Conservation (phyloP, 768 basidiomycete species). For the Suillus ampliporus region DNA sequence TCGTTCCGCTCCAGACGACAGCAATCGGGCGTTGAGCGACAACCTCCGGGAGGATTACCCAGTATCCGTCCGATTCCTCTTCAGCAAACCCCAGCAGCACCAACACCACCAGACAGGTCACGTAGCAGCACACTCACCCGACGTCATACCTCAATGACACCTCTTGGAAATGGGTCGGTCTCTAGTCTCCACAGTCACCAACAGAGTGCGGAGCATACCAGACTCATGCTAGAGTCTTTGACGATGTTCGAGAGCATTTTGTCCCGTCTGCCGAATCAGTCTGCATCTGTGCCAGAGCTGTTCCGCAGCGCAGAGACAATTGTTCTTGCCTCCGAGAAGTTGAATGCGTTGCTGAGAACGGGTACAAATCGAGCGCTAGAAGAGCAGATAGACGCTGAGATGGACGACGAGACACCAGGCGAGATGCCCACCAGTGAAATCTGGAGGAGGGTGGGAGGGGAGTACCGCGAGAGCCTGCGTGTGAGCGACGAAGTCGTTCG, state of each 20-base stretch:
- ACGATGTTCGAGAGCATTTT: slow-evolving; percentile 73
- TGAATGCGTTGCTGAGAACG: slow-evolving; percentile 64
- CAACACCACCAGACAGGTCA: slow-evolving; percentile 16
- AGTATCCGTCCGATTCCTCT: slow-evolving; percentile 16
- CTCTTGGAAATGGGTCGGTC: slow-evolving; percentile 21
- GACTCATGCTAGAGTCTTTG: slow-evolving; percentile 74
- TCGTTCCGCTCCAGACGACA: slow-evolving; percentile 28
- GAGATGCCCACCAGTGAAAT: slow-evolving; percentile 44
- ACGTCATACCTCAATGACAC: slow-evolving; percentile 23
- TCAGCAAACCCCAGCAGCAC: slow-evolving; percentile 24
- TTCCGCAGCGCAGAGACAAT: slow-evolving; percentile 65
- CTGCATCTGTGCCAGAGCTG: slow-evolving; percentile 56
- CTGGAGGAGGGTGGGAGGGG: slow-evolving; percentile 72
- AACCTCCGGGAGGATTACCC: slow-evolving; percentile 23
- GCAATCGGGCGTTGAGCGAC: slow-evolving; percentile 19
- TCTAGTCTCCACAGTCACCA: slow-evolving; percentile 19
- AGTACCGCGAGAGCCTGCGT: slow-evolving; percentile 73
- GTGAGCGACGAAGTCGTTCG: slow-evolving; percentile 82
- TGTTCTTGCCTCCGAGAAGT: slow-evolving; percentile 66
- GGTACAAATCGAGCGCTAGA: slow-evolving; percentile 68
- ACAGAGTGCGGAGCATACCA: slow-evolving; percentile 60
- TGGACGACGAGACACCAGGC: slow-evolving; percentile 50
- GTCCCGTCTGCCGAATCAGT: slow-evolving; percentile 55
- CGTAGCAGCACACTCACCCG: slow-evolving; percentile 18
- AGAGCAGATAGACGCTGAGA: slow-evolving; percentile 77